A percentile compares a stretch with the other conserved stretches of the same genome.
Evolutionary conservation across 2,329 filamentous ascomycete genomes (phyloP).

Genomic region (Neopestalotiopsis rosae): DNA sequence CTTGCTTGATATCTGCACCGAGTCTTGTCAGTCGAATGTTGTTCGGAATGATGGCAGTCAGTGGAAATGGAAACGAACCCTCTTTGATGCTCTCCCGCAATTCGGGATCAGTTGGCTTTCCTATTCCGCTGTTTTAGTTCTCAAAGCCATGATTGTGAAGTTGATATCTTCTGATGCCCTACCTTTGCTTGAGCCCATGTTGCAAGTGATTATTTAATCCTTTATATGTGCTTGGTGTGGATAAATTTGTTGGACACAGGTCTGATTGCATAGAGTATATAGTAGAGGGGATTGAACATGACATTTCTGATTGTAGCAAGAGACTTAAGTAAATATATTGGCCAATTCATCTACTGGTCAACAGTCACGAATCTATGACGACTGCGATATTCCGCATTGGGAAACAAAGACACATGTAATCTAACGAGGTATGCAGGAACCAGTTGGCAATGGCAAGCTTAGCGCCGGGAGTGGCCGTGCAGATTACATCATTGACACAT

Average conservation of each 20-base stretch:
- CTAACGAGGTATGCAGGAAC: conserved; percentile 5
- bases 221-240: no score
- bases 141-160: no score
- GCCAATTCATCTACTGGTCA: no score
- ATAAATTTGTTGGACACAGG: no score
- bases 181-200: conserved; percentile 16
- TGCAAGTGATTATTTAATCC: not conserved
- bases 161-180: not conserved
- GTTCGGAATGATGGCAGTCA: not conserved
- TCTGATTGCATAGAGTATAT: no score
- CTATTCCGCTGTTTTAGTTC: conserved; percentile 18
- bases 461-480: conserved; percentile 15
- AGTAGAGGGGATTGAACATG: not conserved
- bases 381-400: conserved; percentile 1
- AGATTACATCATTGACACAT: conserved; percentile 10
- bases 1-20: conserved; percentile 44
- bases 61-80: conserved; percentile 23
- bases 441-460: not conserved
- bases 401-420: not conserved
- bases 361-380: conserved; percentile 10
- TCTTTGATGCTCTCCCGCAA: conserved; percentile 46
- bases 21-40: not conserved
- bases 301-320: not conserved
- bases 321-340: not conserved
- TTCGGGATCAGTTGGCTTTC: conserved; percentile 46